Conservation (phyloP, 768 basidiomycete genomes). For the Tulasnella sp. region DNA sequence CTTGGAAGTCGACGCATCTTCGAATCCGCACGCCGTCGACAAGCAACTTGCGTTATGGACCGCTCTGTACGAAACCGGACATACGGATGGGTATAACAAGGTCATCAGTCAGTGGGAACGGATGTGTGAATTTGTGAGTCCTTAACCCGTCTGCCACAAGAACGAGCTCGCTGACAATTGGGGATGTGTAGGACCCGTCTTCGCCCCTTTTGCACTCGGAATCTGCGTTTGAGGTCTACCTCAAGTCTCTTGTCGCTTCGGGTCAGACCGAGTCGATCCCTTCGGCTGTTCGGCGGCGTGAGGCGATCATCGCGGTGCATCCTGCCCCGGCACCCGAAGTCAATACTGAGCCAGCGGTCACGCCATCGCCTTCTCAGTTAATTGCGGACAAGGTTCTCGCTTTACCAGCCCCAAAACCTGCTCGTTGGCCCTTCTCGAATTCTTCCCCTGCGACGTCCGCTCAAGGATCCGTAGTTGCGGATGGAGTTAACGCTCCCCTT, state of each 20-base stretch:
- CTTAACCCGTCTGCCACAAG: slow-evolving; percentile 4
- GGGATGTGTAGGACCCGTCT: slow-evolving; percentile 45
- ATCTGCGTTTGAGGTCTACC: slow-evolving; percentile 67
- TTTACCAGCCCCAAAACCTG: slow-evolving; percentile 31
- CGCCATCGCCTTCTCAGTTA: slow-evolving; percentile 17
- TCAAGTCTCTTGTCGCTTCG: slow-evolving; percentile 49
- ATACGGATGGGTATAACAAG: slow-evolving; percentile 61
- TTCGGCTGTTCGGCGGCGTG: slow-evolving; percentile 60
- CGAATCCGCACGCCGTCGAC: slow-evolving; percentile 55
- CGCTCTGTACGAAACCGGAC: slow-evolving; percentile 55
- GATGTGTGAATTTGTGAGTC: slow-evolving; percentile 72
- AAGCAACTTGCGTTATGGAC: slow-evolving; percentile 65
- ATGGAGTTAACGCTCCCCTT: slow-evolving; percentile 52
- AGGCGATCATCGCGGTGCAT: slow-evolving; percentile 47
- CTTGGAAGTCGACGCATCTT: slow-evolving; percentile 65
- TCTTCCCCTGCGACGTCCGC: slow-evolving; percentile 33
- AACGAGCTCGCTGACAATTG: slow-evolving; percentile 17
- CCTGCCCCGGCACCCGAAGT: slow-evolving; percentile 23
- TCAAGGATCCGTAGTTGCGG: slow-evolving; percentile 33
- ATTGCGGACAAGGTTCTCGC: slow-evolving; percentile 11
- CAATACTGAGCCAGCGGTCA: not conserved
- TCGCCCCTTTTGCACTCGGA: slow-evolving; percentile 66
- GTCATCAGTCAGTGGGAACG: slow-evolving; percentile 76
- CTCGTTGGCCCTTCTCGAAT: slow-evolving; percentile 28
- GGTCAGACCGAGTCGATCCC: slow-evolving; percentile 51